Evolutionary conservation across 352 stramenopile genomes (phyloP), one percentile per base, ranked within the genome.

Genomic region (Pythium insidiosum): DNA sequence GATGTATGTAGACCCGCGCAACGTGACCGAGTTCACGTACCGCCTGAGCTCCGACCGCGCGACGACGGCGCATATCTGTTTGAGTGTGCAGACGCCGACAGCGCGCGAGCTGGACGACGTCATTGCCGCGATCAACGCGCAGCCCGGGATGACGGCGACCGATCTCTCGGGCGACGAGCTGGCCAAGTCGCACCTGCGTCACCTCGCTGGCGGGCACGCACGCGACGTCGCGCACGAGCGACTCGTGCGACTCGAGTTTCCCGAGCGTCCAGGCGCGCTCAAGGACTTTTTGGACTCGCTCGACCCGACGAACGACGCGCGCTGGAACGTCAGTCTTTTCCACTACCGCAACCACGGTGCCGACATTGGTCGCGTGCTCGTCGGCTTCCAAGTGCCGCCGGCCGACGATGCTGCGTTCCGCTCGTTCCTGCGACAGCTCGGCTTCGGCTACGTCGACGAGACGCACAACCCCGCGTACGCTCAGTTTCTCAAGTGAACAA

Each of bases 281-380:
- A 89, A 89, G 41, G 80, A 96, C 30, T 99, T 99, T 56, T 70
- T 99, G 16, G 73, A 77, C 29, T 67, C 75, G n/a, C 67, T 97
- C 9, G 61, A 41, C 12, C 66, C 66, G 10, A 44, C 38, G 10
- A 39, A 39, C 12, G 37, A 54, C 1, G 68, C 63, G n/a, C 73
- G 73, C 25, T 99, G 90, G 90, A 99, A 99, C 63, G 83, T 98
- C 37, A 97, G 88, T 53, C 75, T 99, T 9, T 99, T 99, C 65
- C 96, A 99, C 66, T 99, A 99, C 57, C 77, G 96, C 48, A 99
- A 99, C 65, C 95, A 99, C 57, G 96, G 95, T 43, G 94, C 96
- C 58, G 95, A 99, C 56, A 97, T 99, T 62, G 96, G 96, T 26
- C 80, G 95, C 34, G 95, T 99, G 21, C 67, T 99, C 6, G 95